Conservation (phyloP, 2,329 filamentous ascomycete genomes). For the Stemphylium beticola region DNA sequence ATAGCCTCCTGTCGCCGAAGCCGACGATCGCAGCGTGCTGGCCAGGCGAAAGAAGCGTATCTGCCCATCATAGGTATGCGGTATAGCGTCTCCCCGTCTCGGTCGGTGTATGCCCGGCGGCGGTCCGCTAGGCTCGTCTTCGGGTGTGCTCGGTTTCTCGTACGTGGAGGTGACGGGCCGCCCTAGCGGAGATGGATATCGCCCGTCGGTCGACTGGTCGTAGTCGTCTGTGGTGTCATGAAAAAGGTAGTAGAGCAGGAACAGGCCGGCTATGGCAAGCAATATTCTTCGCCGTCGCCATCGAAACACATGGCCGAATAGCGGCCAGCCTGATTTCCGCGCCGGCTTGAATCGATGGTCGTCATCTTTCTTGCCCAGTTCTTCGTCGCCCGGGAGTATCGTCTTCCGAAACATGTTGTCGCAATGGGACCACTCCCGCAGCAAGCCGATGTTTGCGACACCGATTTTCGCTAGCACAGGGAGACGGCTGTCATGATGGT, state of each 20-base stretch:
- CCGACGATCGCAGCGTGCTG: conserved; percentile 63
- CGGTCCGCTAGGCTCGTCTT: conserved; percentile 32
- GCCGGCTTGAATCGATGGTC: conserved; percentile 56
- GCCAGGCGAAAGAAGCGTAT: conserved; percentile 72
- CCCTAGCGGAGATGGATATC: conserved; percentile 3
- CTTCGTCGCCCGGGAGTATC: conserved; percentile 62
- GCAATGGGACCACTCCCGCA: conserved; percentile 34
- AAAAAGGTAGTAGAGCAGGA: conserved; percentile 68
- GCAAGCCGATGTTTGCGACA: conserved; percentile 32
- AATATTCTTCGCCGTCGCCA: conserved; percentile 59
- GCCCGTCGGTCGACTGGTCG: background rate
- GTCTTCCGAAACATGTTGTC: conserved; percentile 47
- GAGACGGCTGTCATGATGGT: conserved; percentile 32
- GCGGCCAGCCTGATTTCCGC: conserved; percentile 40
- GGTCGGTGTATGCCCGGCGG: conserved; percentile 33
- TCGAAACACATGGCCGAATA: conserved; percentile 39
- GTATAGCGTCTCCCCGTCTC: conserved; percentile 18
- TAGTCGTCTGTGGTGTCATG: conserved; percentile 38
- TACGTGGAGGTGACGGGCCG: conserved; percentile 14
- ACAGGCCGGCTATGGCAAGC: conserved; percentile 46
- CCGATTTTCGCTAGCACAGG: conserved; percentile 32
- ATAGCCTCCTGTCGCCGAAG: conserved; percentile 61
- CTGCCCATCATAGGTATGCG: conserved; percentile 66
- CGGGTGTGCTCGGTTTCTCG: conserved; percentile 10
- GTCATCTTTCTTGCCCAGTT: conserved; percentile 70